Evolutionary conservation across 1,139 yeast genomes (phyloP), one percentile per base, ranked within the genome.

Genomic region (Saccharomycopsis phalli): DNA sequence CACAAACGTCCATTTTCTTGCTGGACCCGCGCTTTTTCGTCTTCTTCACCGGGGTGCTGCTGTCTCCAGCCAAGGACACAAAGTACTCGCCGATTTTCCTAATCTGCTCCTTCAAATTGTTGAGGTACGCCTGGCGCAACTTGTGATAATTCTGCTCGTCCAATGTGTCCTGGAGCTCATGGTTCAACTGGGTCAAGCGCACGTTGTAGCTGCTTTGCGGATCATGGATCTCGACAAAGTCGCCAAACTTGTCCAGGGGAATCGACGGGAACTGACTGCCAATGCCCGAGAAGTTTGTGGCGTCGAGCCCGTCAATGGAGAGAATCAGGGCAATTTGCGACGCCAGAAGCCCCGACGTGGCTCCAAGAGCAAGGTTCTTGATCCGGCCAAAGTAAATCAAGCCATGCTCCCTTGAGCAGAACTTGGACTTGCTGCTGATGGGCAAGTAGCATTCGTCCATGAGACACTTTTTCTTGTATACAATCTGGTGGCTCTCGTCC

Each of bases 391-490:
- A 68, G 52, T 66, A 86, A 44, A 56, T 52, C 19, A 71, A 45
- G 0, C 94, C 96, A 58, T 88, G 95, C 27, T 74, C 81, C 22
- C 66, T 68, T 18, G 75, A 61, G 56, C 97, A 88, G 56, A 83
- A 88, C 56, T 87, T 86, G 34, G 87, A 74, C 25, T 50, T 52
- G 6, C 56, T 58, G 3, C 47, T 47, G 25, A 83, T 74, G 0
- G 93, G 84, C 39, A 68, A 65, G 47, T 58, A 68, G 54, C 97
- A 88, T 1, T 56, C 60, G 0, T 60, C 57, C 11, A 82, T 47
- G 23, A 93, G 66, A 54, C 96, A 88, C 53, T 80, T 81, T 34
- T 82, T 67, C 57, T 80, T 81, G 91, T 91, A 88, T 16, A 65
- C 49, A 0, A 84, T 70, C 42, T 44, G 52, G 34, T 65, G 73